phyloP scores from a whole-genome alignment of 805 yeast species.

The Maudiozyma serrabonitensis region DNA sequence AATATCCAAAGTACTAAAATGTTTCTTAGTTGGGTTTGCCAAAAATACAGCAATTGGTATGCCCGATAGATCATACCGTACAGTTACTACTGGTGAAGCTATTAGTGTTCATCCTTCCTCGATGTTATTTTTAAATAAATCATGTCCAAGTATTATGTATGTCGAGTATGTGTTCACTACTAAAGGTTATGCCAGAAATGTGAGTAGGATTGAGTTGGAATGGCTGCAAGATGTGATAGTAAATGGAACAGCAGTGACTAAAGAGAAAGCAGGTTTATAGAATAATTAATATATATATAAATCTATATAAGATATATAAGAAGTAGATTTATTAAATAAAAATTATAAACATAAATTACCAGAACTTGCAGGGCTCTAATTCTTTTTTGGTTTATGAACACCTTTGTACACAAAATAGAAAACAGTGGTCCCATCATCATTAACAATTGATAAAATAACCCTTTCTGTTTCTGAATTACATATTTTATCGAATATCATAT shows the following conservation, averaged over 20 bases:
- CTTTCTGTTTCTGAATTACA: slow-evolving; percentile 27
- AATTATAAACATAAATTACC: background rate
- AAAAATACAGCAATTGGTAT: slow-evolving; percentile 86
- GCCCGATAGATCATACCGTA: slow-evolving; percentile 89
- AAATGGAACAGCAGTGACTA: slow-evolving; percentile 10
- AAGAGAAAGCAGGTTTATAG: slow-evolving; percentile 2
- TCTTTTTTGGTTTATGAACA: slow-evolving; percentile 51
- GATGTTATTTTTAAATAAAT: slow-evolving; percentile 62
- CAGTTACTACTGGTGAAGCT: slow-evolving; percentile 74
- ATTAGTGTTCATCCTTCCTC: slow-evolving; percentile 89
- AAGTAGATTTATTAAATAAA: background rate
- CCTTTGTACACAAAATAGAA: slow-evolving; percentile 63
- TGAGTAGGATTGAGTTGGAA: slow-evolving; percentile 66
- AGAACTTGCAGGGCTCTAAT: slow-evolving; percentile 18
- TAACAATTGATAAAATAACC: slow-evolving; percentile 45
- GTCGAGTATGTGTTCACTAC: slow-evolving; percentile 89
- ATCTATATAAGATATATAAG: background rate
- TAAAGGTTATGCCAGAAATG: slow-evolving; percentile 85
- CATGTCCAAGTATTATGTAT: slow-evolving; percentile 83
- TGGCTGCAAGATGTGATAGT: slow-evolving; percentile 77
- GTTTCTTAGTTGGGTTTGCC: slow-evolving; percentile 77
- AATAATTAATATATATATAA: background rate
- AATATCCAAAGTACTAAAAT: slow-evolving; percentile 49
- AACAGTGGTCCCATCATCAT: slow-evolving; percentile 62
- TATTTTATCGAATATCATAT: slow-evolving; percentile 13